phyloP scores from a whole-genome alignment of 495 filamentous ascomycete genomes.

The Neurospora tetraspora region DNA sequence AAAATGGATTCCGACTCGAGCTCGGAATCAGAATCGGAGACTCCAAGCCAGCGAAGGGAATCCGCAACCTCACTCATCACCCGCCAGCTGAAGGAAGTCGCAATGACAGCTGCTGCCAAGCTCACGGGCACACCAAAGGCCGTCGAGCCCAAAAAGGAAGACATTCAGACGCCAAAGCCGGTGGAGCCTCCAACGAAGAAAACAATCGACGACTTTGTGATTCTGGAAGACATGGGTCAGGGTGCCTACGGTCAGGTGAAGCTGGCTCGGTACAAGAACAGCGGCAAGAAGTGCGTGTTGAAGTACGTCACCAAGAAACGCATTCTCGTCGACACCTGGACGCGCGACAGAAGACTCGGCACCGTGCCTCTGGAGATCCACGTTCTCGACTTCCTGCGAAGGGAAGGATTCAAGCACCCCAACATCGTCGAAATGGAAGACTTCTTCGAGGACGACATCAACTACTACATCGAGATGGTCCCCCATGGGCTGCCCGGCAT shows the following conservation, averaged over 20 bases:
- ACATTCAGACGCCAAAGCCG: conserved; percentile 17
- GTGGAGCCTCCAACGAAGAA: conserved; percentile 48
- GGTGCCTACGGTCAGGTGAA: conserved; percentile 98
- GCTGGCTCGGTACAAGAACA: conserved; percentile 78
- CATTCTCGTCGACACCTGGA: conserved; percentile 98
- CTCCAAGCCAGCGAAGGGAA: conserved; percentile 18
- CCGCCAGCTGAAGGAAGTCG: conserved; percentile 65
- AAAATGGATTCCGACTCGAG: conserved; percentile 44
- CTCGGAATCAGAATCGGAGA: neutral
- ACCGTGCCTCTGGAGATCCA: conserved; percentile 97
- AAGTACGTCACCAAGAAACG: conserved; percentile 97
- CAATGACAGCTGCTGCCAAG: conserved; percentile 38
- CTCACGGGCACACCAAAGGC: conserved; percentile 29
- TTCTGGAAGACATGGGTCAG: conserved; percentile 97
- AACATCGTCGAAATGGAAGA: conserved; percentile 99
- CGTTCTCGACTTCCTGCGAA: conserved; percentile 85
- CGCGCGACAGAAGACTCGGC: conserved; percentile 84
- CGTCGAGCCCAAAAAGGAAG: conserved; percentile 20
- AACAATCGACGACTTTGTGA: conserved; percentile 78
- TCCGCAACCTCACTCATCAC: conserved; percentile 53
- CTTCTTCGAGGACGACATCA: conserved; percentile 96
- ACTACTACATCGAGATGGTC: conserved; percentile 99
- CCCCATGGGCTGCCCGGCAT: conserved; percentile 94
- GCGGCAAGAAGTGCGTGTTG: conserved; percentile 76
- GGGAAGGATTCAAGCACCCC: conserved; percentile 77